Evolutionary conservation across 2,329 filamentous ascomycete species (phyloP).

Genomic region (Fusarium xyrophilum): DNA sequence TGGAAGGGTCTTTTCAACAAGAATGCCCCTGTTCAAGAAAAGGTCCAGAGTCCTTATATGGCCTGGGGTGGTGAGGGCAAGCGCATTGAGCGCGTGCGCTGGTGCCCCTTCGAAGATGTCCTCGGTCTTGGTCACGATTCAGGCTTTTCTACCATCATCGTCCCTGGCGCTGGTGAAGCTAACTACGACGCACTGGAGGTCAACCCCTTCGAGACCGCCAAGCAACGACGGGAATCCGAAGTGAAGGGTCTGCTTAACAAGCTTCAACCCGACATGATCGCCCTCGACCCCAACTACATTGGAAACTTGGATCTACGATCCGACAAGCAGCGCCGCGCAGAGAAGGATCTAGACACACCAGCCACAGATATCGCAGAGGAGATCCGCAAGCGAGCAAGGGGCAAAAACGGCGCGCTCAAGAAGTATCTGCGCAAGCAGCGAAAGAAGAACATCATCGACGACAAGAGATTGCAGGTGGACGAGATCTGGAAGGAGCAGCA

Average conservation of each 20-base stretch:
- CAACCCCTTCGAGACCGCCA: slow-evolving; percentile 93
- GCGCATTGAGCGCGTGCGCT: slow-evolving; percentile 79
- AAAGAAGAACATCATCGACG: slow-evolving; percentile 93
- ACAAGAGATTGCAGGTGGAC: slow-evolving; percentile 86
- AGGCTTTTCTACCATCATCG: slow-evolving; percentile 88
- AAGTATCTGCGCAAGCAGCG: slow-evolving; percentile 92
- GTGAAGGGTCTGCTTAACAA: slow-evolving; percentile 93
- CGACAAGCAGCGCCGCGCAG: slow-evolving; percentile 76
- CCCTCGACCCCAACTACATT: slow-evolving; percentile 88
- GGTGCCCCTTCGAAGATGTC: slow-evolving; percentile 95
- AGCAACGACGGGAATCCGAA: slow-evolving; percentile 91
- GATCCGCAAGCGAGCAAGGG: slow-evolving; percentile 78
- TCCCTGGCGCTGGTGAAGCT: slow-evolving; percentile 94
- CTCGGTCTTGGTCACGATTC: slow-evolving; percentile 83
- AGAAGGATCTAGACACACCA: slow-evolving; percentile 76
- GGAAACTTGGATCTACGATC: slow-evolving; percentile 85
- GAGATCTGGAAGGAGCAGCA: slow-evolving; percentile 78
- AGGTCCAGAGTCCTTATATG: slow-evolving; percentile 90
- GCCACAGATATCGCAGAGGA: slow-evolving; percentile 66
- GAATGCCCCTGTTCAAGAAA: slow-evolving; percentile 72
- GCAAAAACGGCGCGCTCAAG: slow-evolving; percentile 87
- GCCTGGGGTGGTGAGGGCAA: slow-evolving; percentile 88
- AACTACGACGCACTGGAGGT: slow-evolving; percentile 94
- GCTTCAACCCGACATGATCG: slow-evolving; percentile 95
- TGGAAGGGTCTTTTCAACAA: slow-evolving; percentile 92